Base-by-base conservation (phyloP, 139 green algal species). In the Picochlorum sp. region DNA sequence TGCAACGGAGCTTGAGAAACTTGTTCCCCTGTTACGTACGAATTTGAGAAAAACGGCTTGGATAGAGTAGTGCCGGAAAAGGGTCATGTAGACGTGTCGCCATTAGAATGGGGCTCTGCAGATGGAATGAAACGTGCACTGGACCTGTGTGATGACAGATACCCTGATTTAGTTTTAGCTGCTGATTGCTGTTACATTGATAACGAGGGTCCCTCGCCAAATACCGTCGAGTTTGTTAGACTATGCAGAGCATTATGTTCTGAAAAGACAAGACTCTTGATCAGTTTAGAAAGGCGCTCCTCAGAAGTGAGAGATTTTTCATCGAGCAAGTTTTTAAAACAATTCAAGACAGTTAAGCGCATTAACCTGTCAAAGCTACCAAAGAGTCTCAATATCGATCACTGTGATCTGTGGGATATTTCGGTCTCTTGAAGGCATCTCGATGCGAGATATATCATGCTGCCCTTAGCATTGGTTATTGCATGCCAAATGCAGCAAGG, bases 101-200 rank as follows among this genome's bases (percentile, higher is more conserved):
- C 60, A 49, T 63, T 80, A 21, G 64, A 80, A 24, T 80, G 73
- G 73, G 16, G 18, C 16, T 20, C 16, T 21, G 47, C 16, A 65
- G 69, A 49, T 47, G 57, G 18, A 11, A 62, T 2, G 72, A 26
- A 21, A 26, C 16, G 15, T 26, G n/a, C 47, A 54, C 11, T 26
- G n/a, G 47, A 20, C 16, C n/a, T 54, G n/a, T 20, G 6, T 23
- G 0, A 54, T 54, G n/a, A 54, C 24, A 30, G 56, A n/a, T 38
- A 62, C 20, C 26, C 24, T 28, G 73, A 78, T 57, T 55, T 70
- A 3, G 65, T 78, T 24, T 14, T 80, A 4, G 68, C 73, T 1
- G 59, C 73, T 6, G 73, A 79, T 62, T 78, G 69, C 34, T 78
- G 73, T 32, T 80, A 80, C 37, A 41, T 79, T 7, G 73, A 80